Conservation (phyloP, 164 flowering plant genomes). For the Vitis vinifera region ASM3070453v1 NC_081822.1:34182501-34183000, state of each 20-base stretch:
- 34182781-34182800: conserved; percentile 20
- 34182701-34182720: conserved; percentile 13
- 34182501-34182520: conserved; percentile 7
- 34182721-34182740: conserved; percentile 14
- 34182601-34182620: conserved; percentile 2
- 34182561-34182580: not conserved
- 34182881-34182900: conserved; percentile 1
- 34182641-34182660: conserved; percentile 9
- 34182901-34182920: not conserved
- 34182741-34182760: conserved; percentile 10
- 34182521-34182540: conserved; percentile 5
- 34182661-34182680: conserved; percentile 4
- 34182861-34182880: conserved; percentile 4
- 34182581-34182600: conserved; percentile 12
- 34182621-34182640: not conserved
- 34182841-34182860: not conserved
- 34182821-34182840: conserved; percentile 3
- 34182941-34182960: conserved; percentile 6
- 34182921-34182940: not conserved
- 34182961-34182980: not conserved
- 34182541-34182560: conserved; percentile 12
- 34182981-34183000: not conserved
- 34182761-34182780: conserved; percentile 14
- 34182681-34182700: conserved; percentile 15
- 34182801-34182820: conserved; percentile 11